phyloP scores from a whole-genome alignment of 768 basidiomycete species.

The Lyophyllum decastes region DNA sequence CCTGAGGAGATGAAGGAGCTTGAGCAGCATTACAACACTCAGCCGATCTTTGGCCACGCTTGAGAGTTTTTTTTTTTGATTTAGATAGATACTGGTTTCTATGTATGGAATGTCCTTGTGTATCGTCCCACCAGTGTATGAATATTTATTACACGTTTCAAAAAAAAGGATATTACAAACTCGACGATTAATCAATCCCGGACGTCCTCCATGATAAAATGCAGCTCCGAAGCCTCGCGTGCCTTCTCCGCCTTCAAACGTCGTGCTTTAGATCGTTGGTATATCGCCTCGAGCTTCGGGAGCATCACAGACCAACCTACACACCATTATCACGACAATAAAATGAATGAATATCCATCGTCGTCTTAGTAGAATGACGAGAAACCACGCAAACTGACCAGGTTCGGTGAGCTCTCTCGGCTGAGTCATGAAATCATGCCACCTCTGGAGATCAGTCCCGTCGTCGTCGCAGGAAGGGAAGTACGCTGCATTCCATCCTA shows the following conservation, averaged over 20 bases:
- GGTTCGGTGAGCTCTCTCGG: neutral
- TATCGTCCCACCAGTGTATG: too few relatives aligned
- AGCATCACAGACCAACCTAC: neutral
- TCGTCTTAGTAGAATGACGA: too few relatives aligned
- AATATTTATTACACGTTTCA: too few relatives aligned
- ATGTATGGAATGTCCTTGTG: too few relatives aligned
- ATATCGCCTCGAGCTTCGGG: neutral
- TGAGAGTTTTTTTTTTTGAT: too few relatives aligned
- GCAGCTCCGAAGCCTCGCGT: neutral
- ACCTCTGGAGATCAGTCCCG: neutral
- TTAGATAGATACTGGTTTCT: too few relatives aligned
- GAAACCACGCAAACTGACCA: neutral
- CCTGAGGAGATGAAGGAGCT: neutral
- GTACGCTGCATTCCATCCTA: neutral
- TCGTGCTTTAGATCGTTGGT: neutral
- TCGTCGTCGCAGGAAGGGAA: neutral
- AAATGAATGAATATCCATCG: too few relatives aligned
- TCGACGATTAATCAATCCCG: too few relatives aligned
- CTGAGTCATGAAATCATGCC: neutral
- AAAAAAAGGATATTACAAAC: too few relatives aligned
- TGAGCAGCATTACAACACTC: constrained; percentile 2
- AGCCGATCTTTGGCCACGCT: neutral
- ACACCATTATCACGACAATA: too few relatives aligned
- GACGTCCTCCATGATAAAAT: too few relatives aligned
- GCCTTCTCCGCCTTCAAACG: neutral